Evolutionary conservation across 2,329 filamentous ascomycete species (phyloP), one percentile per base, ranked within the genome.

Genomic region (Colletotrichum camelliae): DNA sequence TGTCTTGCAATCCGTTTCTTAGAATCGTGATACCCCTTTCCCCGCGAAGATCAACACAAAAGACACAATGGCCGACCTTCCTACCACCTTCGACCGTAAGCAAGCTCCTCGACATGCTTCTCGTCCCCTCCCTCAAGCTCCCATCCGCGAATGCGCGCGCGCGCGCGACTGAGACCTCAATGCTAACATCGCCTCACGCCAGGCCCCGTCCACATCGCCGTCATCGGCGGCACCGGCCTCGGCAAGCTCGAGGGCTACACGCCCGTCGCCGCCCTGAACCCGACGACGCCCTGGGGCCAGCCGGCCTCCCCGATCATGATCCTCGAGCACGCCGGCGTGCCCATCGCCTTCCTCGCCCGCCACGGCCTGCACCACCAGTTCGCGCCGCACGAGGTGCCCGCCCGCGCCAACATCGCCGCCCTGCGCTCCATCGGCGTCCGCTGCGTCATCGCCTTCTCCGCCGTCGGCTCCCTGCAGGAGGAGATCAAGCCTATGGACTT

Each of bases 361-460:
- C 97, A 99, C 86, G 97, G 97, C 79, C 84, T 92, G 15, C 90
- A 97, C 90, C 97, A 99, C 88, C 91, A 98, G 85, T 90, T 94
- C 79, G 95, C 96, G 7, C 97, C 97, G 0, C 96, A 98, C 83
- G 97, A 99, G 86, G 94, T 99, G n/a, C 96, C 96, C 75, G 92
- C 93, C 79, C 95, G 95, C 78, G 97, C 97, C 86, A 99, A 98
- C 88, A 98, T 99, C 81, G 96, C 97, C n/a, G 97, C 97, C n/a
- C 90, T 99, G 77, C 93, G 97, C 79, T 93, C 92, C 81, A 89
- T 99, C 77, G 97, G 97, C 79, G 97, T 98, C 61, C 93, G 96
- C 81, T 94, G 93, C 83, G 92, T 98, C 84, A 95, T 99, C 83
- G 96, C 96, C 78, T 99, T 99, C 88, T 96, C 94, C 78, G 97